These are phyloP conservation scores for Nicotiana noctiflora DNA, from an alignment of 257 asterid species.

Conservation along the genomic window DNA sequence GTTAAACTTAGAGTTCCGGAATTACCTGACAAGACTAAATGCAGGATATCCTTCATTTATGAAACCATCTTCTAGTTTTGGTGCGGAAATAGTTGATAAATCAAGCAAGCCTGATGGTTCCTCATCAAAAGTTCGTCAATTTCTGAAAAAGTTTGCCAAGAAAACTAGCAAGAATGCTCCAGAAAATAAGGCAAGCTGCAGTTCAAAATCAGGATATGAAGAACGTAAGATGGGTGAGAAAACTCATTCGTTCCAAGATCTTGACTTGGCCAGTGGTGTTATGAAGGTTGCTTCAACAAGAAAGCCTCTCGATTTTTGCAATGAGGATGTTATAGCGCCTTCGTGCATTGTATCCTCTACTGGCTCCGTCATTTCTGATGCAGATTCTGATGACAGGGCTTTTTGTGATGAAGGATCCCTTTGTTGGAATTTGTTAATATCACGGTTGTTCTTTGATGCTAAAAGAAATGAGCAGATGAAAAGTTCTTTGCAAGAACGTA, in stretches of 20 bases:
- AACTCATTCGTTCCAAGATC: constrained; percentile 44
- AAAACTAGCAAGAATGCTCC: constrained; percentile 56
- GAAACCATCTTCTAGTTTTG: constrained; percentile 48
- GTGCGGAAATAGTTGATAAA: constrained; percentile 49
- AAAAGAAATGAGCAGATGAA: constrained; percentile 51
- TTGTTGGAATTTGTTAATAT: constrained; percentile 68
- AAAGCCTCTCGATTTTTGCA: constrained; percentile 30
- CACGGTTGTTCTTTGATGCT: constrained; percentile 85
- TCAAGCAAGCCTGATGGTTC: constrained; percentile 59
- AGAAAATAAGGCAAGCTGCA: constrained; percentile 47
- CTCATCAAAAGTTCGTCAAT: constrained; percentile 84
- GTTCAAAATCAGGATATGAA: constrained; percentile 39
- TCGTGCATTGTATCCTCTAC: constrained; percentile 33
- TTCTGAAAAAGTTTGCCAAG: constrained; percentile 65
- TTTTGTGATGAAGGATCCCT: constrained; percentile 64
- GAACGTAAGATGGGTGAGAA: constrained; percentile 46
- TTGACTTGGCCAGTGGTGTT: constrained; percentile 14
- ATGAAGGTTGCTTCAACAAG: constrained; percentile 29
- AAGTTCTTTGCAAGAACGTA: constrained; percentile 46
- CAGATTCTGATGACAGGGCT: constrained; percentile 43
- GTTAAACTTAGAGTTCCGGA: constrained; percentile 57
- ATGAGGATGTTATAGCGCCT: constrained; percentile 31
- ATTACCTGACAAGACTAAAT: constrained; percentile 58
- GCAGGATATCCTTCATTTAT: constrained; percentile 76
- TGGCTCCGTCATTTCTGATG: constrained; percentile 41